Base-by-base conservation (phyloP, 495 filamentous ascomycete genomes). In the Aspergillus heteromorphus region DNA sequence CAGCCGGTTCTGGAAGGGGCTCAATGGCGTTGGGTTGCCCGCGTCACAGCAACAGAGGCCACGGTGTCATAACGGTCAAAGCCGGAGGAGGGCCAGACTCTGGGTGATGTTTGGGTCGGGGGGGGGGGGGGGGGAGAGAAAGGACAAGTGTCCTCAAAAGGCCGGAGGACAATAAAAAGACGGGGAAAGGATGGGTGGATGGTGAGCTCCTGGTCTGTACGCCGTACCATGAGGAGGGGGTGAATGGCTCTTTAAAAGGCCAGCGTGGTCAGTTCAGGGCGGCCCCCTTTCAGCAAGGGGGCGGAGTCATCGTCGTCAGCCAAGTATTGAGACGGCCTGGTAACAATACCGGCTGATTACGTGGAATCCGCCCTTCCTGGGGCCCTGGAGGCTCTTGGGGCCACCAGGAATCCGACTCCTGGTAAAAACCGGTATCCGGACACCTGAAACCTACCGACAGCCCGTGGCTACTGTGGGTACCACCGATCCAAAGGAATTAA, bases 221-320 rank as follows among this genome's bases (percentile, higher is more conserved):
- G 25, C 36, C 27, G 45, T 25, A 14, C 17, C 21, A 4, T 47
- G 43, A 13, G 45, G 20, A 31, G 51, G 64, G 54, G 62, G 38
- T 36, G 56, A 60, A 36, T 27, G 65, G 55, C 61, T 71, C 66
- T 69, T 71, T 71, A 69, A 74, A 69, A 76, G 71, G 73, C 71
- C 71, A 75, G 65, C 69, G 71, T 75, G 73, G 69, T 73, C 71
- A 57, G 67, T 62, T 68, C 71, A 55, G 25, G 47, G 45, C 42
- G 29, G 19, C 30, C 48, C 53, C 40, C 52, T 57, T 57, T 42
- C 27, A 40, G 53, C 41, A 65, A 62, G 60, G 64, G 57, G 64
- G 60, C 53, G 55, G 55, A 59, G 57, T 54, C 51, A 19, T 17
- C 49, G 54, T 59, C 49, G 54, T 61, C 51, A 62, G 54, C 62